Conservation (phyloP, 1,139 yeast species). For the Pichia sorboxylosa region DNA sequence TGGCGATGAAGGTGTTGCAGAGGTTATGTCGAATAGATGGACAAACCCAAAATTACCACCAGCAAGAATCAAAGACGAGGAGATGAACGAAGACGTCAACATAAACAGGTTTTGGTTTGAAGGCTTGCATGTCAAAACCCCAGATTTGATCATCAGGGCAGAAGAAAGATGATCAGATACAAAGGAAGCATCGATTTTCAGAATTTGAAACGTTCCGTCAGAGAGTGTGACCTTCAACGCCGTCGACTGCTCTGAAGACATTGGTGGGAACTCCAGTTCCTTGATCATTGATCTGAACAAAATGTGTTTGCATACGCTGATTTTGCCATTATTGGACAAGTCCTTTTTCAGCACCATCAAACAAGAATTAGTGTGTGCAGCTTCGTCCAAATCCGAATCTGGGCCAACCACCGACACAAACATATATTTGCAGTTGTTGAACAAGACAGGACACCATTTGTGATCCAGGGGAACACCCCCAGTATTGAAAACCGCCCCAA, state of each 20-base stretch:
- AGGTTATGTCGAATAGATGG: too few species aligned
- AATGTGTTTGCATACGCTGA: slow-evolving; percentile 5
- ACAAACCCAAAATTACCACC: too few species aligned
- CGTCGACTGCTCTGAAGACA: background rate
- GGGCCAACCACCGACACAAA: slow-evolving; percentile 17
- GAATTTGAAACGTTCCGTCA: slow-evolving; percentile 31
- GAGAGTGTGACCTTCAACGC: slow-evolving; percentile 8
- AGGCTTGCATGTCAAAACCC: too few species aligned
- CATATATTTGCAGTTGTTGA: slow-evolving; percentile 13
- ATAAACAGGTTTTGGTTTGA: too few species aligned
- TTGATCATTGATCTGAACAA: slow-evolving; percentile 4
- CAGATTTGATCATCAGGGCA: too few species aligned
- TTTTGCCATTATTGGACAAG: background rate
- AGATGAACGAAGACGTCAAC: too few species aligned
- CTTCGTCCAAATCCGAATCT: slow-evolving; percentile 5
- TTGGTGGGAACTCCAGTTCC: slow-evolving; percentile 8
- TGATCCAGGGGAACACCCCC: slow-evolving; percentile 47
- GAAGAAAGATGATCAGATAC: too few species aligned
- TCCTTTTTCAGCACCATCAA: slow-evolving; percentile 4
- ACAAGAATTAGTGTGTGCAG: slow-evolving; percentile 2
- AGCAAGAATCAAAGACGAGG: too few species aligned
- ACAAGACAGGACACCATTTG: slow-evolving; percentile 36
- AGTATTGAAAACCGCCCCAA: slow-evolving; percentile 36
- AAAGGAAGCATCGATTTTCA: slow-evolving; percentile 28
- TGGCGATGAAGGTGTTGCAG: too few species aligned